phyloP scores from a whole-genome alignment of 2,329 filamentous ascomycete genomes.

The Fusarium nanum region DNA sequence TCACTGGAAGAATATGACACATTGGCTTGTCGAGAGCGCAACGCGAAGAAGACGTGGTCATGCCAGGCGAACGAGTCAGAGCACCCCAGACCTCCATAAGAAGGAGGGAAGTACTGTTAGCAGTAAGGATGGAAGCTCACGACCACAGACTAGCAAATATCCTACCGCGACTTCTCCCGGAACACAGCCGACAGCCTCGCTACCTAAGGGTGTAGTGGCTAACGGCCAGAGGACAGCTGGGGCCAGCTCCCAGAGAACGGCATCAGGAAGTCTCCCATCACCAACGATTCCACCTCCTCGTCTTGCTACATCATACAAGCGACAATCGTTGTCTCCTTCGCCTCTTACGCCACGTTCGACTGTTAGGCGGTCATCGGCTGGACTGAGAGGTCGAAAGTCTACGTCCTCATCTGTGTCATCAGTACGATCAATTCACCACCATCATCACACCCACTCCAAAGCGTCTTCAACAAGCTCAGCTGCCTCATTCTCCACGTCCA shows the following conservation, averaged over 20 bases:
- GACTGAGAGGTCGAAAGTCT: conserved; percentile 90
- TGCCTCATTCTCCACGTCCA: conserved; percentile 76
- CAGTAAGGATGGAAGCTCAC: conserved; percentile 65
- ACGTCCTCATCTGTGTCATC: conserved; percentile 96
- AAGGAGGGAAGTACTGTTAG: conserved; percentile 60
- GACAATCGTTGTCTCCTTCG: conserved; percentile 85
- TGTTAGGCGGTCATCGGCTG: conserved; percentile 83
- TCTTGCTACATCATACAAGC: conserved; percentile 64
- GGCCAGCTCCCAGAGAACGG: conserved; percentile 35
- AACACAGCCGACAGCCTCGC: conserved; percentile 55
- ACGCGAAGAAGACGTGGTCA: conserved; percentile 63
- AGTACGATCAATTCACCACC: conserved; percentile 89
- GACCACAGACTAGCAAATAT: conserved; percentile 71
- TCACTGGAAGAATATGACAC: conserved; percentile 73
- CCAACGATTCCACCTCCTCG: conserved; percentile 48
- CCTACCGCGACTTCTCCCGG: conserved; percentile 55
- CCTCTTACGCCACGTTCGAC: conserved; percentile 90
- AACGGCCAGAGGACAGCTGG: conserved; percentile 59
- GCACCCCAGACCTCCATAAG: conserved; percentile 68
- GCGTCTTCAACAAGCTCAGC: conserved; percentile 92
- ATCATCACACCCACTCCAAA: conserved; percentile 89
- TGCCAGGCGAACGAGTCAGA: conserved; percentile 65
- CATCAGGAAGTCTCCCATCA: conserved; percentile 44
- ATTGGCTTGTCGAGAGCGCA: conserved; percentile 71
- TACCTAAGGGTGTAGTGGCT: conserved; percentile 63